Base-by-base conservation (phyloP, 345 rosid species). In the Schrenkiella parvula region DNA sequence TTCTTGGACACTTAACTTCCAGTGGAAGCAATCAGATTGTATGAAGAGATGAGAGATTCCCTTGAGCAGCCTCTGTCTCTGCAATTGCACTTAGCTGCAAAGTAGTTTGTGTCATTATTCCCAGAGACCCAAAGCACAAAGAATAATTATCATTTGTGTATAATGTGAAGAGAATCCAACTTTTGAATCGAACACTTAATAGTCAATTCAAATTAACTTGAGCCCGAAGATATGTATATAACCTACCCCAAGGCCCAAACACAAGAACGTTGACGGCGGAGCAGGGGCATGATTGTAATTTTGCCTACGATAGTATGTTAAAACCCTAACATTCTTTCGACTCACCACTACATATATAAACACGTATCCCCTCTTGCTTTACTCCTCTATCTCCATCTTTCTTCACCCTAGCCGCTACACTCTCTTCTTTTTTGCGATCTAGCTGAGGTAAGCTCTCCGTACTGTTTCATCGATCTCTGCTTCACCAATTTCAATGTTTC, bases 1-100 rank as follows among this genome's bases (percentile, higher is more conserved):
- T 91, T 89, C 69, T 80, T 79, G 53, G 97, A 95, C 38, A 79
- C 73, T 5, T 88, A 85, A 22, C 78, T 88, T 68, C 89, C 86
- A 5, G 74, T 78, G 0, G 89, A 87, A 76, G 99, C 97, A 14
- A 88, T 95, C 97, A 67, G 78, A 41, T 86, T 92, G 71, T 95
- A 95, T 0, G 80, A 74, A 6, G 93, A 95, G 82, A 95, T 89
- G 99, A 87, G 96, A 74, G 83, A 61, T 39, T 95, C 99, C 56
- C 93, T 97, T 15, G 96, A 88, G 26, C 87, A 82, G 9, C 99
- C 99, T 5, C 39, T 91, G 72, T 89, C 98, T 31, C 52, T 92
- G 76, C 96, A n/a, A n/a, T n/a, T n/a, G n/a, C n/a, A n/a, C n/a
- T n/a, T 28, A 23, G 25, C 2, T 23, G 1, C 31, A 28, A 4